Evolutionary conservation across 1,284 basidiomycete genomes (phyloP), one percentile per base, ranked within the genome.

Genomic region (Irpex lacteus): DNA sequence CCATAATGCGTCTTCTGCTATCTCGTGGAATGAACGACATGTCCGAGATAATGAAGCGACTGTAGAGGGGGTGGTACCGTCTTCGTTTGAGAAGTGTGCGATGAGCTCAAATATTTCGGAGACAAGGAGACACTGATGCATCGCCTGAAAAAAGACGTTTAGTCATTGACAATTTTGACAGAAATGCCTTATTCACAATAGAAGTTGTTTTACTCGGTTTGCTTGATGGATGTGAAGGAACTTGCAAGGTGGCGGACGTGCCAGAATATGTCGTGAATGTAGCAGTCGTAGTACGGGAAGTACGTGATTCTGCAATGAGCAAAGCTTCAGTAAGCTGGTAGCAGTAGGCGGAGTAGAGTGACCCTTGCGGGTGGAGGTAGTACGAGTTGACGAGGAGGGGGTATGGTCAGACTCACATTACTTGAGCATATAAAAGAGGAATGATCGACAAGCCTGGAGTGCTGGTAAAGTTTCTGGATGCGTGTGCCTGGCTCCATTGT

Each of bases 1-100:
- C 54, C 54, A 56, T 26, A 56, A 21, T 21, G n/a, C 54, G n/a
- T 56, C 54, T 56, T 56, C 54, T 56, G 54, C 54, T 56, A 36
- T 32, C 34, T 56, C 54, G 13, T 56, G 54, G 54, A 56, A 56
- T 32, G 54, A 13, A 18, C 54, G 54, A 36, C 54, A 56, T 15
- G 54, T 56, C n/a, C 54, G 54, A 36, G 54, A 32, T 56, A 56
- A 18, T 34, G 54, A 56, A 6, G 54, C 54, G 54, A 56, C 54
- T 36, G 54, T 21, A 34, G 54, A 56, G 9, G 54, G 54, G 26
- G 18, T 34, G 2, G 26, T 11, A 11, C 54, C 54, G n/a, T 56
- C 54, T 34, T 56, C 54, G 26, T 36, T 56, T 21, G 54, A 13
- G 32, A 56, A 56, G 13, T 56, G 54, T 34, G 54, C 54, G 32